A percentile compares a stretch with the other conserved stretches of the same genome.
Conservation (phyloP, 1,284 basidiomycete species). For the Apiotrichum porosum region DNA sequence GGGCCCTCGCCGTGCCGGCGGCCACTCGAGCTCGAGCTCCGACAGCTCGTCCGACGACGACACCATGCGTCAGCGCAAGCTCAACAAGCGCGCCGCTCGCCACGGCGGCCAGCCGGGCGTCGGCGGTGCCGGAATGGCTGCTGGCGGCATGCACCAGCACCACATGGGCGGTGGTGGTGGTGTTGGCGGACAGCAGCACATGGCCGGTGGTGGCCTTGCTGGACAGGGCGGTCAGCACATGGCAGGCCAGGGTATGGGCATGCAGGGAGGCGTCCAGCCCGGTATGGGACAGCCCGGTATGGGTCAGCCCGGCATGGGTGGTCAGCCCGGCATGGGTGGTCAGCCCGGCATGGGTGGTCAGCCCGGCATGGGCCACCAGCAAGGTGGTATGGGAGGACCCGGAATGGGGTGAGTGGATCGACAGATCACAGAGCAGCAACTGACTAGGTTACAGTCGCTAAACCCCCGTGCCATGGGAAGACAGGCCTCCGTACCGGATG, state of each 20-base stretch:
- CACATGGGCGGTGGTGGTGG: not conserved
- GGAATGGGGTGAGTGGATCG: too few species aligned
- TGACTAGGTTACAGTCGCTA: too few species aligned
- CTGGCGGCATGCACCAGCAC: not conserved
- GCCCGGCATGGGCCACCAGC: not conserved
- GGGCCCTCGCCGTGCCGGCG: slow-evolving; percentile 4
- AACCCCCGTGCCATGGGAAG: too few species aligned
- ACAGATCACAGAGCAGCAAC: too few species aligned
- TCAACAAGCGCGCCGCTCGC: slow-evolving; percentile 3
- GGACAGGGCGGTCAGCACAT: not conserved
- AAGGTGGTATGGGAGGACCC: not conserved
- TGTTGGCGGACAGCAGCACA: not conserved
- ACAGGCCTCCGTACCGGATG: too few species aligned
- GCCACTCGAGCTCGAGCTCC: slow-evolving; percentile 8
- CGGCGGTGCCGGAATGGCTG: not conserved
- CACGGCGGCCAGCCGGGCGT: not conserved
- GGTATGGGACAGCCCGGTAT: too few species aligned
- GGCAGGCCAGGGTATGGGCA: not conserved
- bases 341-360: slow-evolving; percentile 4
- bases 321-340: slow-evolving; percentile 1
- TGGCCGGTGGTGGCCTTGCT: not conserved
- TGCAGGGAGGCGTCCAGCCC: not conserved
- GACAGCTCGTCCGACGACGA: slow-evolving; percentile 8
- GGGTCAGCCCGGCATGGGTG: not conserved
- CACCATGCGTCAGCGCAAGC: slow-evolving; percentile 7